Conservation (phyloP, 2,329 filamentous ascomycete species). For the Talaromyces marneffei region DNA sequence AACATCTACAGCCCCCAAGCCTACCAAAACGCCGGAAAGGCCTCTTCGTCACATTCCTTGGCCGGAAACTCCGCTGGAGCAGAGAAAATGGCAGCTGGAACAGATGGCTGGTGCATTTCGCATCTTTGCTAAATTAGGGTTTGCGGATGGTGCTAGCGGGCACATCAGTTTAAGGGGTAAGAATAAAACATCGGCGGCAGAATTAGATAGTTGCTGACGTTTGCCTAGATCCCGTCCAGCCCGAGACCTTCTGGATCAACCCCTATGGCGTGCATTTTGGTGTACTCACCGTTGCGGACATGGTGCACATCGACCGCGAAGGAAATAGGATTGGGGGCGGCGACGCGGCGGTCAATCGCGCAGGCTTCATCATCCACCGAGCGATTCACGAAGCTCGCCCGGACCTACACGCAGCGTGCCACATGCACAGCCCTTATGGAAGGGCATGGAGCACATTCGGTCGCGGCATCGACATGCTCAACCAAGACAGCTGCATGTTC, state of each 20-base stretch:
- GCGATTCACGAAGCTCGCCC: conserved; percentile 43
- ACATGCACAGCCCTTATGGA: conserved; percentile 43
- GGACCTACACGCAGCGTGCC: conserved; percentile 42
- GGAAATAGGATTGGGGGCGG: conserved; percentile 41
- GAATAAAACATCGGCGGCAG: background rate
- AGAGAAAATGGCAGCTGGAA: conserved; percentile 14
- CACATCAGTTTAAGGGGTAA: conserved; percentile 18
- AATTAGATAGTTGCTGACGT: background rate
- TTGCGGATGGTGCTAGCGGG: conserved; percentile 18
- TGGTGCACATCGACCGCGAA: conserved; percentile 41
- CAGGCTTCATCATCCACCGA: conserved; percentile 45
- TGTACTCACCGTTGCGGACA: conserved; percentile 41
- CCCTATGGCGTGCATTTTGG: conserved; percentile 40
- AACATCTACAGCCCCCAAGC: background rate
- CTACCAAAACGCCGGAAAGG: background rate
- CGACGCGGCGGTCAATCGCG: conserved; percentile 37
- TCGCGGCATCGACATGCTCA: conserved; percentile 39
- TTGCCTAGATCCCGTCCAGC: conserved; percentile 19
- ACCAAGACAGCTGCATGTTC: conserved; percentile 31
- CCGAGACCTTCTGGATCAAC: conserved; percentile 35
- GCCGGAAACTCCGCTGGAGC: conserved; percentile 2
- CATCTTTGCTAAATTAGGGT: conserved; percentile 20
- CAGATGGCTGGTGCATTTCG: conserved; percentile 21
- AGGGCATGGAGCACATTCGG: conserved; percentile 41
- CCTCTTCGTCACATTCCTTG: conserved; percentile 11